These are phyloP conservation scores for Pythium vanterpoolii DNA, from an alignment of 352 stramenopile genomes.

Conservation along the genomic window DNA sequence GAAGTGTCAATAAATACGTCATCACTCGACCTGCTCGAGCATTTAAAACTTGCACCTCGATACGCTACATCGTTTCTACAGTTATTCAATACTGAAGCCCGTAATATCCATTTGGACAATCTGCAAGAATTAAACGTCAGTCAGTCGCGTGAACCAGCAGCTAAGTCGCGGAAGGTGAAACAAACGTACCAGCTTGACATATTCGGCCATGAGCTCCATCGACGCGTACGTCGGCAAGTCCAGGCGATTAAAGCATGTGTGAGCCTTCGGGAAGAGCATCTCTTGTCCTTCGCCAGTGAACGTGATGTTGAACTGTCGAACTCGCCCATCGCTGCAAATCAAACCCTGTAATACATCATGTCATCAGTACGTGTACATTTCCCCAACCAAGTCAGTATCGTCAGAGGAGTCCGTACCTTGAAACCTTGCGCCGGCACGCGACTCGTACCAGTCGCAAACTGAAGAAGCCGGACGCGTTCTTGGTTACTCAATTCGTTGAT, in stretches of 20 bases:
- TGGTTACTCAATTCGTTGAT: conserved; percentile 72
- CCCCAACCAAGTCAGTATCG: neutral
- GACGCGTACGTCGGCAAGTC: conserved; percentile 74
- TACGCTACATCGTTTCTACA: neutral
- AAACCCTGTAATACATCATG: conserved; percentile 34
- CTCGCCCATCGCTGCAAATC: conserved; percentile 76
- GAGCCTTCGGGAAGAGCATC: conserved; percentile 72
- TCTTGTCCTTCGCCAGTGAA: conserved; percentile 62
- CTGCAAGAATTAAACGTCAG: conserved; percentile 8
- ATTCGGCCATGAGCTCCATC: conserved; percentile 65
- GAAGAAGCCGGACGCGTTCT: conserved; percentile 69
- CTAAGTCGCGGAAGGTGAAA: neutral
- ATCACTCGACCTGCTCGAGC: conserved; percentile 19
- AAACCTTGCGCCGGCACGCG: conserved; percentile 81
- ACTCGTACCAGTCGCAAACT: conserved; percentile 81
- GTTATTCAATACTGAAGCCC: conserved; percentile 89
- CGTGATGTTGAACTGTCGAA: conserved; percentile 72
- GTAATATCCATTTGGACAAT: conserved; percentile 98
- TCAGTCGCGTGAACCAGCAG: neutral
- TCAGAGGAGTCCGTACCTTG: conserved; percentile 34
- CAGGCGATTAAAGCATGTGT: conserved; percentile 85
- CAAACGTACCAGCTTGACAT: conserved; percentile 51
- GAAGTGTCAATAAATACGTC: conserved; percentile 20
- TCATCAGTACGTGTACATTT: neutral
- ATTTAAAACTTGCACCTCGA: conserved; percentile 4